Base-by-base conservation (phyloP, 2,329 filamentous ascomycete genomes). In the Cercospora sesami region DNA sequence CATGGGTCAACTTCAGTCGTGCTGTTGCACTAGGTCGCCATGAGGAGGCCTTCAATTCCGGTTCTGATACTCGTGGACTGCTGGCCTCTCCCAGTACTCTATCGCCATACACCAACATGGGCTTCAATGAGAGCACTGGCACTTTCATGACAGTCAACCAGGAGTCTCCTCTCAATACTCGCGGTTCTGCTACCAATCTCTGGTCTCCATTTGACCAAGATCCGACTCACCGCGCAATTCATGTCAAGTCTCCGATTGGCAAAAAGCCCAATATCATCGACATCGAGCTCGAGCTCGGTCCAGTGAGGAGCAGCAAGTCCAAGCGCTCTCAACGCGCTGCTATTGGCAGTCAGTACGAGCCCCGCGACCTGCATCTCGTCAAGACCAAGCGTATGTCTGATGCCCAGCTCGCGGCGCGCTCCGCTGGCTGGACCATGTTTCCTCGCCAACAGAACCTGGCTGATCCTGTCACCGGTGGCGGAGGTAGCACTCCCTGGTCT, bases 71-170 rank as follows among this genome's bases (percentile, higher is more conserved):
- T 57, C 31, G 60, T 23, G 51, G 26, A 23, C 62, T 69, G n/a
- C 48, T 68, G 26, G 59, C 63, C 6, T 63, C 62, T 18, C 53
- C 63, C 16, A 26, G 18, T 16, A 67, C 45, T n/a, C 60, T 58
- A 23, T 65, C 53, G 5, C 66, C 48, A 18, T 36, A 55, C 59
- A 59, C 33, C 12, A 64, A 65, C 8, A 59, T 72, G 14, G 28
- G 21, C n/a, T 72, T 60, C 68, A 71, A 66, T 42, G 66, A 67
- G 16, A 71, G 61, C 30, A 42, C 63, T 18, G 66, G 64, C 26
- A 72, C 69, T 3, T 71, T 72, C 68, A 68, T 62, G 33, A 72
- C 71, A 10, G 53, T 72, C 55, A 65, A 66, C 5, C 36, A 57
- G 55, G 62, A 66, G 12, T 66, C 60, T n/a, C 51, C 59, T 51